A percentile compares a stretch with the other conserved stretches of the same genome.
Evolutionary conservation across 768 basidiomycete genomes (phyloP).

Genomic region (Dictyophora rubrovolvata): DNA sequence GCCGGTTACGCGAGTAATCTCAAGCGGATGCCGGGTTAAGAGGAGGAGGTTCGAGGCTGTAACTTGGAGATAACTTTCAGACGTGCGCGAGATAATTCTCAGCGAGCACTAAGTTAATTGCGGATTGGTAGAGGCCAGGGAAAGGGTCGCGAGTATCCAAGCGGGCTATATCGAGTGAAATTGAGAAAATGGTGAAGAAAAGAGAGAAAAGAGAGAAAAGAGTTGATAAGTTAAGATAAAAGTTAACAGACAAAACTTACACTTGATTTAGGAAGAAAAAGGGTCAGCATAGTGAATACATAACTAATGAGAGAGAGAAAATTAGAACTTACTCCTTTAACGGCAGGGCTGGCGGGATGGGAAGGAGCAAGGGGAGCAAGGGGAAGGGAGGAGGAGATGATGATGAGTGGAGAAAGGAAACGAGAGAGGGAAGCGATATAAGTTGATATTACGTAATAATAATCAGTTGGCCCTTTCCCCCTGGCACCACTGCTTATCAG

Average conservation of each 20-base stretch:
- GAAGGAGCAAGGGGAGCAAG: background rate
- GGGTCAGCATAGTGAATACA: background rate
- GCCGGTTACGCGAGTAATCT: slow-evolving; percentile 6
- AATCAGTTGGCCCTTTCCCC: background rate
- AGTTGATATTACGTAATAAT: background rate
- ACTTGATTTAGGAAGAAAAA: background rate
- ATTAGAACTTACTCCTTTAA: slow-evolving; percentile 3
- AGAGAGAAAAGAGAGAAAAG: background rate
- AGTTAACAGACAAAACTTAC: background rate
- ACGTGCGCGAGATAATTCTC: no score
- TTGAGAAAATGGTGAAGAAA: background rate
- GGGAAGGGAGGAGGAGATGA: background rate
- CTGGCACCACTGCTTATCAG: background rate
- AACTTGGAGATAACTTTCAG: no score
- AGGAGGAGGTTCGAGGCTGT: slow-evolving; percentile 18
- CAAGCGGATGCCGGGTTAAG: slow-evolving; percentile 3
- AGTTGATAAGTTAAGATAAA: background rate
- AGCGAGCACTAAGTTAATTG: background rate
- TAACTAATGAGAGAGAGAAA: background rate
- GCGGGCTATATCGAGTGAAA: slow-evolving; percentile 1
- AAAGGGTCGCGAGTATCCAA: slow-evolving; percentile 78
- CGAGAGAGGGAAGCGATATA: background rate
- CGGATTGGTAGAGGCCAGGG: slow-evolving; percentile 48
- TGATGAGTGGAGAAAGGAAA: background rate
- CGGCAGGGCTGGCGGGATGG: slow-evolving; percentile 7